These are phyloP conservation scores for Phyllosticta citribraziliensis DNA, from an alignment of 2,329 filamentous ascomycete genomes.

Conservation along the genomic window DNA sequence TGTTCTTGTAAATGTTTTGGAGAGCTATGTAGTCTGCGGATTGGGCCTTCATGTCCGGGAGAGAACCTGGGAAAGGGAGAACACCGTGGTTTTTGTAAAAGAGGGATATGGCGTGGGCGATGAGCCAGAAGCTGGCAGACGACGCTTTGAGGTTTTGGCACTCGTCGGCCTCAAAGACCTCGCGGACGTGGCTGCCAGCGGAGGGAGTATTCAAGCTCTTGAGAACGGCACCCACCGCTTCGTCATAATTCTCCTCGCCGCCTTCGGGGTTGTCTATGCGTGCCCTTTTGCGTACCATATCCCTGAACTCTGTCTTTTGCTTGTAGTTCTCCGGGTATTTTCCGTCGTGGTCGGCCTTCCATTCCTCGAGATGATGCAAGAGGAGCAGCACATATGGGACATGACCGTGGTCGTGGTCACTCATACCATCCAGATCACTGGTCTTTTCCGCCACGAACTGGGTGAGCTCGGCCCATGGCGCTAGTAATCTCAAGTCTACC, in stretches of 20 bases:
- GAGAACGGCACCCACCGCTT: slow-evolving; percentile 77
- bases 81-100: slow-evolving; percentile 67
- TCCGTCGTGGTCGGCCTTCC: slow-evolving; percentile 64
- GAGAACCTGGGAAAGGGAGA: slow-evolving; percentile 72
- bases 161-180: slow-evolving; percentile 67
- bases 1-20: slow-evolving; percentile 86
- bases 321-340: slow-evolving; percentile 63
- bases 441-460: slow-evolving; percentile 60
- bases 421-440: slow-evolving; percentile 56
- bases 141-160: slow-evolving; percentile 36
- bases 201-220: slow-evolving; percentile 68
- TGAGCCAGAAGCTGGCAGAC: slow-evolving; percentile 74
- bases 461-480: slow-evolving; percentile 74
- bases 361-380: slow-evolving; percentile 69
- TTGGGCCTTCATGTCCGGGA: slow-evolving; percentile 97
- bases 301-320: slow-evolving; percentile 77
- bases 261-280: slow-evolving; percentile 69
- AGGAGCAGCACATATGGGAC: slow-evolving; percentile 79
- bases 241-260: slow-evolving; percentile 93
- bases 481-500: slow-evolving; percentile 72
- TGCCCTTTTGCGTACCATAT: slow-evolving; percentile 55
- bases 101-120: slow-evolving; percentile 64
- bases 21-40: slow-evolving; percentile 82
- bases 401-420: slow-evolving; percentile 79
- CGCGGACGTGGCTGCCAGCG: slow-evolving; percentile 58